phyloP scores from a whole-genome alignment of 75 land plant species.

The Chamaecyparis obtusa region DNA sequence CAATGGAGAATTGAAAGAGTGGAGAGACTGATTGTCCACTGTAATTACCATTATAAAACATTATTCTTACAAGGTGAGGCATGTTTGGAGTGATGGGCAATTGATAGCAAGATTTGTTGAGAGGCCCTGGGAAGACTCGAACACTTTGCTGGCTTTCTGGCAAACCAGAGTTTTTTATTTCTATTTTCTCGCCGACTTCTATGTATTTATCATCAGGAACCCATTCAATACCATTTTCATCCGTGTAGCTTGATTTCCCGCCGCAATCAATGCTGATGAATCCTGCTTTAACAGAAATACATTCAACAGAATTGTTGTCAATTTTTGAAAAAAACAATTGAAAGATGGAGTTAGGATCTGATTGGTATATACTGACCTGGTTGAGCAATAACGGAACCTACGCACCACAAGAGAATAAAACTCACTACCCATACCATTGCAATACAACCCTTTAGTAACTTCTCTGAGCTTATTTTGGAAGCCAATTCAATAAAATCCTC shows the following conservation, averaged over 20 bases:
- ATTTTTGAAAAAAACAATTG: too few relatives aligned
- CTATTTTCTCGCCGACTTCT: background rate
- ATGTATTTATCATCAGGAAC: slow-evolving; percentile 1
- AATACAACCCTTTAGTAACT: background rate
- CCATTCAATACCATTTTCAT: background rate
- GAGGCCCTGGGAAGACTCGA: background rate
- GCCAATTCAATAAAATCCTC: too few relatives aligned
- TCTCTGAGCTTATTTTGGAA: background rate
- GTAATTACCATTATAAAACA: background rate
- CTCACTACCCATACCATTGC: background rate
- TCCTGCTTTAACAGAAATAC: background rate
- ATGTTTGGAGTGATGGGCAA: background rate
- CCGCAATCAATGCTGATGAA: background rate
- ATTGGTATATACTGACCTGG: background rate
- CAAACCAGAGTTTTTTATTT: background rate
- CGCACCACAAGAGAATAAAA: background rate
- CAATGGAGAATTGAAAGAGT: background rate
- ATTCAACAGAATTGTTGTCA: background rate
- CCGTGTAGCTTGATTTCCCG: background rate
- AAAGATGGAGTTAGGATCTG: background rate
- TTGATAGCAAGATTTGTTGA: background rate
- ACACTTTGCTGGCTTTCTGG: background rate
- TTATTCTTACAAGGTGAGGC: background rate
- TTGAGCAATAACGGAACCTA: background rate
- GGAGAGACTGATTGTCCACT: background rate